Evolutionary conservation across 345 rosid species (phyloP).

Genomic region (Euphorbia pulcherrima): DNA sequence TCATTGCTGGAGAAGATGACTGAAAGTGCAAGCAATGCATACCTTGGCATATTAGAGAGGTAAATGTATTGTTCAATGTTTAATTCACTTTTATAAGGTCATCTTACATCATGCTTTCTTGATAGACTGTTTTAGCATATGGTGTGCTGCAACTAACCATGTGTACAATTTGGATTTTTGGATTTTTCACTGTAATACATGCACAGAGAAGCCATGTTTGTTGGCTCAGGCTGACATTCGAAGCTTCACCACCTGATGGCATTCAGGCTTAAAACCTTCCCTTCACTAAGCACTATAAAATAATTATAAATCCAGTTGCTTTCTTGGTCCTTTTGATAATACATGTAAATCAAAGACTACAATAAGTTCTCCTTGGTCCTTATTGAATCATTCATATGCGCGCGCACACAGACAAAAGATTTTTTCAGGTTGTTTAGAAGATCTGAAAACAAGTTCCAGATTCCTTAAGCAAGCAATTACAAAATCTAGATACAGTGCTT

Average conservation of each 20-base stretch:
- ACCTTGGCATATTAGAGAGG: slow-evolving; percentile 95
- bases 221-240: neutral
- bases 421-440: no score
- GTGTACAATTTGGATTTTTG: neutral
- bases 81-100: neutral
- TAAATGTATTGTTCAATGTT: slow-evolving; percentile 8
- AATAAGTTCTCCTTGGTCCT: neutral
- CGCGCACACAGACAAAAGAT: no score
- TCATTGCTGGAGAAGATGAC: slow-evolving; percentile 95
- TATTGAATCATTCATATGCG: no score
- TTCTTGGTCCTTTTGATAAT: neutral
- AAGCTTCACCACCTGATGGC: neutral
- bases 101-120: neutral
- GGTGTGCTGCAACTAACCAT: neutral
- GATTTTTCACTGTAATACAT: neutral
- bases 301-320: neutral
- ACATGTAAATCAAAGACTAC: neutral
- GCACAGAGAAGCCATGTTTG: neutral
- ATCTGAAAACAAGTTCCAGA: no score
- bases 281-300: neutral
- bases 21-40: slow-evolving; percentile 89
- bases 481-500: no score
- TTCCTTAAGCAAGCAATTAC: no score
- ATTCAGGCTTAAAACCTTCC: neutral
- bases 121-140: neutral